Evolutionary conservation across 306 rosid species (phyloP).

Genomic region (Malus asiatica): DNA sequence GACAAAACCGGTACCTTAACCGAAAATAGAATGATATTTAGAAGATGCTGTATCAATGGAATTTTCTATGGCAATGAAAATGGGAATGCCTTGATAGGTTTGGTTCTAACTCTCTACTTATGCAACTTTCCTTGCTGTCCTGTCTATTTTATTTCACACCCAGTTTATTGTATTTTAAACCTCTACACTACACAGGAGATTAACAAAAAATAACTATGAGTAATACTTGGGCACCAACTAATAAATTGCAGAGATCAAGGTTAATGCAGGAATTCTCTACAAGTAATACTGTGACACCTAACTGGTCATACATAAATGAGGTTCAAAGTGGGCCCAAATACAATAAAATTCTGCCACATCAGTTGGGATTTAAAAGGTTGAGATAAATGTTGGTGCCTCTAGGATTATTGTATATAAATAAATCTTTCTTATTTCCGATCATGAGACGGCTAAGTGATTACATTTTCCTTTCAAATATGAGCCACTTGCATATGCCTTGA

Average conservation of each 20-base stretch:
- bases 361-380: background rate
- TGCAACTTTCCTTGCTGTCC: constrained; percentile 20
- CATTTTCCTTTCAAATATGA: background rate
- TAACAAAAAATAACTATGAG: background rate
- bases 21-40: constrained; percentile 92
- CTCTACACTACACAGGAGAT: constrained; percentile 1
- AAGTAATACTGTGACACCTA: too few relatives aligned
- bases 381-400: background rate
- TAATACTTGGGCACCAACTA: background rate
- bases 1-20: constrained; percentile 98
- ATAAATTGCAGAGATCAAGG: too few relatives aligned
- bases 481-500: background rate
- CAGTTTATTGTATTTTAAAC: background rate
- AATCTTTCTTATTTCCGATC: background rate
- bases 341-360: too few relatives aligned
- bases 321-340: too few relatives aligned
- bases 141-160: constrained; percentile 1
- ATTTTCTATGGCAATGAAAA: constrained; percentile 81
- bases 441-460: background rate
- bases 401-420: background rate
- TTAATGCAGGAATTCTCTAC: too few relatives aligned
- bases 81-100: constrained; percentile 95
- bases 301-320: too few relatives aligned
- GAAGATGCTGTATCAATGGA: constrained; percentile 85
- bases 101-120: constrained; percentile 7